Evolutionary conservation across 2,329 filamentous ascomycete genomes (phyloP), one percentile per base, ranked within the genome.

Genomic region (Diaporthe sp.): DNA sequence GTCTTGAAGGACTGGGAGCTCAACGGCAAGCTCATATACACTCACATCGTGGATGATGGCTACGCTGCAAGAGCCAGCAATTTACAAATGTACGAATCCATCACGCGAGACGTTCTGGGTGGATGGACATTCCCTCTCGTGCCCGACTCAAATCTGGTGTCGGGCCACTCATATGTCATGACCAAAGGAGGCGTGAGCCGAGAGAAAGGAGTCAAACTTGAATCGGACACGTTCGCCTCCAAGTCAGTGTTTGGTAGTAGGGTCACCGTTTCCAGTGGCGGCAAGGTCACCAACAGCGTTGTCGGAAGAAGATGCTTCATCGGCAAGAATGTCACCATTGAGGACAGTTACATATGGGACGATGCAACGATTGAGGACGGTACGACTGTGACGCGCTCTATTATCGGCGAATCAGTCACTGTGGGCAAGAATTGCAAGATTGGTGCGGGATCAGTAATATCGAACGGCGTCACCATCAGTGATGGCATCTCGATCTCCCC

Each of bases 1-100:
- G 95, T 98, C 1, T 87, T 99, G 72, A 98, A 98, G 86, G 97
- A 99, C 83, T 98, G 95, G 87, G 97, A 99, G 82, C 88, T 98
- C 74, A 98, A 98, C 83, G 96, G 96, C 75, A 98, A 98, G 86
- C 95, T 95, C n/a, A 95, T 99, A 71, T 95, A 98, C 82, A 94
- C 95, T 3, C 94, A 98, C 80, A 93, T 98, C 78, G 88, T 97
- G 59, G 90, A 92, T 49, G 91, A 95, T 70, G 92, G 95, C 75
- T 99, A 98, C 81, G 94, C 95, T 1, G 95, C 96, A 1, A 90
- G 97, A 78, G 96, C 95, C 17, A 93, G 91, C 81, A 98, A 95
- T 81, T 88, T 98, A 34, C 94, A 94, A 81, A 93, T 96, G 81
- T 99, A 98, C 85, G 95, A 98, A 81, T 91, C 95, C 42, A 92